Percentiles rank a stretch among this genome's conserved stretches.
These are phyloP conservation scores for Rhizopus delemar DNA, from an alignment of 371 early-diverging fungal genomes.

Conservation along the genomic window DNA sequence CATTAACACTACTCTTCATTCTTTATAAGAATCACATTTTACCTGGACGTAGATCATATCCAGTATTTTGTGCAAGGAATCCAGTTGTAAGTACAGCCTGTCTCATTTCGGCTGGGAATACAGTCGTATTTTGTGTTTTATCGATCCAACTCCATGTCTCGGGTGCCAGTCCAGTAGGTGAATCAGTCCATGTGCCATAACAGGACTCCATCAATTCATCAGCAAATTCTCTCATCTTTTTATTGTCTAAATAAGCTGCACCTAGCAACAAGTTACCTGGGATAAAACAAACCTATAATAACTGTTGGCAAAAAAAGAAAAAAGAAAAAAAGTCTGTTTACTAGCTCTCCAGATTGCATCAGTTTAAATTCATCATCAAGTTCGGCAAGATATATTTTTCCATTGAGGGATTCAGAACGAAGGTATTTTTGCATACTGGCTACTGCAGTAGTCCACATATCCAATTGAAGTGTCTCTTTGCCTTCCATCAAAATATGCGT, in stretches of 20 bases:
- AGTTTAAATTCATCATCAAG: constrained; percentile 29
- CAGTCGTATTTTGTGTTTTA: constrained; percentile 19
- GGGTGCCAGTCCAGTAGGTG: constrained; percentile 45
- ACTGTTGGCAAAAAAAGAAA: not conserved
- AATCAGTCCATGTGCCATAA: constrained; percentile 39
- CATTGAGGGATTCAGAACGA: constrained; percentile 32
- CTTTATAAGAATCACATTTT: not conserved
- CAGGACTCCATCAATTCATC: constrained; percentile 45
- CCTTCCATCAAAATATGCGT: constrained; percentile 61
- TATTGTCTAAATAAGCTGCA: constrained; percentile 35
- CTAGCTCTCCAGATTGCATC: constrained; percentile 45
- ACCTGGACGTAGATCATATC: constrained; percentile 56
- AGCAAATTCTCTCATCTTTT: constrained; percentile 25
- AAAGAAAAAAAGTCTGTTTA: constrained; percentile 10
- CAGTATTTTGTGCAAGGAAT: constrained; percentile 24
- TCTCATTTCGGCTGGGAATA: constrained; percentile 32
- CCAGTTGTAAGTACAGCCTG: constrained; percentile 25
- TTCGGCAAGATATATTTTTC: constrained; percentile 43
- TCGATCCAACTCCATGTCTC: constrained; percentile 54
- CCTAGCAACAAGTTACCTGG: constrained; percentile 49
- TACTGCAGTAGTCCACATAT: constrained; percentile 45
- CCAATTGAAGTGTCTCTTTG: constrained; percentile 45
- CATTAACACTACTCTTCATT: not conserved
- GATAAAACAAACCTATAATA: constrained; percentile 43
- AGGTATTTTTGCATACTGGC: constrained; percentile 51